Conservation (phyloP, 192 early-diverging fungal genomes). For the Dimargaris cristalligena region DNA sequence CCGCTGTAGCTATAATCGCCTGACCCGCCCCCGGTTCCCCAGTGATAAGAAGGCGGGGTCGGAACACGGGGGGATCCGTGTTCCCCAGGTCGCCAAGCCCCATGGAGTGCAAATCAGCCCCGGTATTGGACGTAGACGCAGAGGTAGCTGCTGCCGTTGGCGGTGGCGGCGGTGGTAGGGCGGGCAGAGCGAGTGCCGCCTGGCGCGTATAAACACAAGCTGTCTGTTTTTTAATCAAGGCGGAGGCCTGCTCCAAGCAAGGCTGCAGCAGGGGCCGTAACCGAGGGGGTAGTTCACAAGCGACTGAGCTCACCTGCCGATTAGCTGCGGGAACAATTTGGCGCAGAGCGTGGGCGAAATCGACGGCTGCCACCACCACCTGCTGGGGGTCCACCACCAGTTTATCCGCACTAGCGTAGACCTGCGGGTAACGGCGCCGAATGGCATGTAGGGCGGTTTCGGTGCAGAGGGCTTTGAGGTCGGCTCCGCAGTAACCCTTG, state of each 20-base stretch:
- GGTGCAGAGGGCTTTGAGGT: slow-evolving; percentile 49
- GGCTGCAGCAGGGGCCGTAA: slow-evolving; percentile 21
- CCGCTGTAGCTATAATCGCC: slow-evolving; percentile 29
- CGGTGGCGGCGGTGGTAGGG: neutral
- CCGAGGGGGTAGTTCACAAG: slow-evolving; percentile 25
- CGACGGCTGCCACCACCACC: slow-evolving; percentile 34
- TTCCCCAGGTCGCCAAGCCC: too few relatives aligned
- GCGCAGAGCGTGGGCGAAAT: slow-evolving; percentile 34
- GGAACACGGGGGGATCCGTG: slow-evolving; percentile 19
- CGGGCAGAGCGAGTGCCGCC: too few relatives aligned
- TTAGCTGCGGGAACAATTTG: slow-evolving; percentile 28
- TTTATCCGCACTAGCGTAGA: slow-evolving; percentile 41
- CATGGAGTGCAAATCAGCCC: too few relatives aligned
- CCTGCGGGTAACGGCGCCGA: slow-evolving; percentile 44
- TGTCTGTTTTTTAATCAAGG: slow-evolving; percentile 9
- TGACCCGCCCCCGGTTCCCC: slow-evolving; percentile 46
- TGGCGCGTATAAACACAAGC: neutral
- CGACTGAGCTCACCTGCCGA: slow-evolving; percentile 21
- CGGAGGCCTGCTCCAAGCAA: slow-evolving; percentile 13
- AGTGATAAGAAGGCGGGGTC: slow-evolving; percentile 40
- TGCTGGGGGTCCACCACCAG: slow-evolving; percentile 27
- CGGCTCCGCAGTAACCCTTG: slow-evolving; percentile 50
- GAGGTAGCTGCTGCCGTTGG: too few relatives aligned
- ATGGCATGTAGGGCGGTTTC: slow-evolving; percentile 55
- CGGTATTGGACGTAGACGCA: too few relatives aligned